Percentiles rank a stretch among this genome's conserved stretches.
These are phyloP conservation scores for Thermothielavioides terrestris DNA, from an alignment of 495 filamentous ascomycete species.

Conservation along the genomic window DNA sequence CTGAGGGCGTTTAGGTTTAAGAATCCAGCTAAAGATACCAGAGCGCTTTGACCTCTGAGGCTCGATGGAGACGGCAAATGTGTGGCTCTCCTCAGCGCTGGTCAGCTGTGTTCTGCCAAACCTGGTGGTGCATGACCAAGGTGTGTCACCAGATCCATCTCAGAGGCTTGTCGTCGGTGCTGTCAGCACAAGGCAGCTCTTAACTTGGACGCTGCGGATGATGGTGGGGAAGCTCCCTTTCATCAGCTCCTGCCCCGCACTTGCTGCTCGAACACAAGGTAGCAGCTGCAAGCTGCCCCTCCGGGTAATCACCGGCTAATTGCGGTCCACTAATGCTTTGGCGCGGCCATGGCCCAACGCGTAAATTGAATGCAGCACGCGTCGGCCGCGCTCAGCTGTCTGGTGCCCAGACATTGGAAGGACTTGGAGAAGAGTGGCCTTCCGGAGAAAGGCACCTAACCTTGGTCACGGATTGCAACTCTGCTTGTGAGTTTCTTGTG, in stretches of 20 bases:
- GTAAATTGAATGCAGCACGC: slow-evolving; percentile 19
- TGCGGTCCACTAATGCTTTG: neutral
- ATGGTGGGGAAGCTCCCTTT: slow-evolving; percentile 5
- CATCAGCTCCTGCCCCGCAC: slow-evolving; percentile 18
- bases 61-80: neutral
- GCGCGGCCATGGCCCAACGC: neutral
- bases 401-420: too few relatives aligned
- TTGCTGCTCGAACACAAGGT: neutral
- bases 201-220: too few relatives aligned
- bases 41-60: neutral
- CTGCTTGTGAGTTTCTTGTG: neutral
- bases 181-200: slow-evolving; percentile 6
- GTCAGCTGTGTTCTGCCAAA: slow-evolving; percentile 6
- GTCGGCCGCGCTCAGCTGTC: too few relatives aligned
- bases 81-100: neutral
- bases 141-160: neutral
- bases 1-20: neutral
- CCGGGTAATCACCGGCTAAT: slow-evolving; percentile 13
- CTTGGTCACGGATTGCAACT: too few relatives aligned
- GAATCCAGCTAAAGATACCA: neutral
- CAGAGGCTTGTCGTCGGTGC: neutral
- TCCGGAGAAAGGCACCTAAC: too few relatives aligned
- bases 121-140: slow-evolving; percentile 1
- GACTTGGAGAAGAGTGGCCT: too few relatives aligned
- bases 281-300: slow-evolving; percentile 5